phyloP scores from a whole-genome alignment of 192 early-diverging fungal species.

The Coemansia sp. region DNA sequence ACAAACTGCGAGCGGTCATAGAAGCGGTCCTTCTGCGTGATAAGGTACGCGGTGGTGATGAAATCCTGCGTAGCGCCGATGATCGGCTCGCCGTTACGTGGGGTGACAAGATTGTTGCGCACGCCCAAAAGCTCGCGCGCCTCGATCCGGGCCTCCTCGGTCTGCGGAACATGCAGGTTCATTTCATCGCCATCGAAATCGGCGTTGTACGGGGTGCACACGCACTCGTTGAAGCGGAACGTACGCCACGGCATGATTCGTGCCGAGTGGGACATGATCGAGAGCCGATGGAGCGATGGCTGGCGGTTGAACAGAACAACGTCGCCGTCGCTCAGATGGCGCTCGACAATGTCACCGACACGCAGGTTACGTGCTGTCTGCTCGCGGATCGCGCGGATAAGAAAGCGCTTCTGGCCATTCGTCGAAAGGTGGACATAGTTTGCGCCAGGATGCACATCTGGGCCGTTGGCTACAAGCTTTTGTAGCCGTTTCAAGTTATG shows the following conservation, averaged over 20 bases:
- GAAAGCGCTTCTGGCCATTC: slow-evolving; percentile 60
- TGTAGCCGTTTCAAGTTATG: slow-evolving; percentile 85
- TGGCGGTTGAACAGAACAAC: slow-evolving; percentile 98
- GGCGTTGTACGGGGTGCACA: slow-evolving; percentile 99
- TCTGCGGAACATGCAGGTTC: slow-evolving; percentile 99
- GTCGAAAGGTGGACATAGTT: slow-evolving; percentile 69
- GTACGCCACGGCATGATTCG: slow-evolving; percentile 93
- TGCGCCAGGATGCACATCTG: slow-evolving; percentile 90
- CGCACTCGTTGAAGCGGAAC: slow-evolving; percentile 99
- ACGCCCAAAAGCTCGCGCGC: slow-evolving; percentile 96
- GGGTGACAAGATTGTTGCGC: slow-evolving; percentile 96
- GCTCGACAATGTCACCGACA: slow-evolving; percentile 90
- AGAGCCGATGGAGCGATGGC: slow-evolving; percentile 94
- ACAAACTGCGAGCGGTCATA: slow-evolving; percentile 92
- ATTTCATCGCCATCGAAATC: slow-evolving; percentile 99
- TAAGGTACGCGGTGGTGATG: slow-evolving; percentile 92
- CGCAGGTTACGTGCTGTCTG: slow-evolving; percentile 69
- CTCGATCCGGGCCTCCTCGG: slow-evolving; percentile 96
- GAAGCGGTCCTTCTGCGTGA: slow-evolving; percentile 92
- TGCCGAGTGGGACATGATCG: slow-evolving; percentile 96
- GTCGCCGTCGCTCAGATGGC: slow-evolving; percentile 93
- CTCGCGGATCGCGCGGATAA: slow-evolving; percentile 75
- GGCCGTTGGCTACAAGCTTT: slow-evolving; percentile 78
- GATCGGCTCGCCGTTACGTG: slow-evolving; percentile 96
- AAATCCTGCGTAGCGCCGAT: slow-evolving; percentile 99